Evolutionary conservation across 1,284 basidiomycete species (phyloP), one percentile per base, ranked within the genome.

Genomic region (Leccinum variabile): DNA sequence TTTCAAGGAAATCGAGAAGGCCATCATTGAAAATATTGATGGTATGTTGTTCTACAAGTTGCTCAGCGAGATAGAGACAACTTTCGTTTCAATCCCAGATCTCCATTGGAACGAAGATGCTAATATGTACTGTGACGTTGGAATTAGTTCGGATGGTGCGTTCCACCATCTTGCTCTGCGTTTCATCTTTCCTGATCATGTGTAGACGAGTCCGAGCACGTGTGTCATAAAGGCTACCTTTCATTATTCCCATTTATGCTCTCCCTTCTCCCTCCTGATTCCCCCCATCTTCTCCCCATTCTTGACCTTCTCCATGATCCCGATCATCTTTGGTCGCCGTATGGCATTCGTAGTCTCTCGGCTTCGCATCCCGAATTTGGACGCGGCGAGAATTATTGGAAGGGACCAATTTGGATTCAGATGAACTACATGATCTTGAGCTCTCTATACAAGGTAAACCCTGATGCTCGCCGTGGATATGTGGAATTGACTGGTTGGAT

Each of bases 311-410:
- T 98, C 28, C 82, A 78, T 32, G 91, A 95, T 71, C 91, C 92
- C 0, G 78, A 88, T 30, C 90, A 94, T 65, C 84, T 98, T 32
- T 98, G 95, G 95, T 96, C 94, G 3, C 82, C 87, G 1, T 95
- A 89, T 73, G 95, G 95, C 55, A 80, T 98, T 49, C 89, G 95
- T 46, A 95, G 93, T 68, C 79, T 98, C 59, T 94, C 92, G 13
- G 87, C 83, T 41, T 85, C 87, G 16, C 93, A 98, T 71, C 86
- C 89, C n/a, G 84, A 91, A 60, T 98, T 94, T 69, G 95, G 95
- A 16, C 80, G 88, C 69, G 95, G 90, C 58, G 96, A 98, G 74
- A 93, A 97, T 77, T 98, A 98, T 77, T 98, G 95, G 95, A 90
- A 91, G 69, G 95, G 95, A 3, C 94, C 96, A 2, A 91, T 98